These are phyloP conservation scores for Xylariaceae sp. DNA, from an alignment of 2,329 filamentous ascomycete genomes.

Conservation along the genomic window DNA sequence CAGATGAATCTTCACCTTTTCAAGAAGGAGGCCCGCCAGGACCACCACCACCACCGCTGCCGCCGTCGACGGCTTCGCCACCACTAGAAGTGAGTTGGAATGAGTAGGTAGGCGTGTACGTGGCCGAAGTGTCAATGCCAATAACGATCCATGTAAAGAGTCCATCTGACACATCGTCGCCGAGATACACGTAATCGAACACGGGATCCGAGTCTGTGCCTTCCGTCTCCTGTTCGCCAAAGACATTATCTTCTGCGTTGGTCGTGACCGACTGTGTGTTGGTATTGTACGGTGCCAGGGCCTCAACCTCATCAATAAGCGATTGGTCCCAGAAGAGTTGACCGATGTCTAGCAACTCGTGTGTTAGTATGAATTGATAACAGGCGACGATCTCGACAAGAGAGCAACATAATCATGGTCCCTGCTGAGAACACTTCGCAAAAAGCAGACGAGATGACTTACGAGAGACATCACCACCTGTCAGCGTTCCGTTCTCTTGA, in stretches of 20 bases:
- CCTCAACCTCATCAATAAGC: conserved; percentile 6
- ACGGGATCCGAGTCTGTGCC: conserved; percentile 3
- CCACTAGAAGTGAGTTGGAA: conserved; percentile 1
- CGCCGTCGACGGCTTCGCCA: not conserved
- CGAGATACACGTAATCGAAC: conserved; percentile 7
- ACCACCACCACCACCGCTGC: not conserved
- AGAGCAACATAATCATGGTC: no score
- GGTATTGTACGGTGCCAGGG: conserved; percentile 2
- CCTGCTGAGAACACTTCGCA: no score
- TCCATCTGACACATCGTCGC: conserved; percentile 5
- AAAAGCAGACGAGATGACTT: not conserved
- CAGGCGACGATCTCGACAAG: no score
- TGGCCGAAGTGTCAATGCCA: conserved; percentile 7
- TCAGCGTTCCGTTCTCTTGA: conserved; percentile 5
- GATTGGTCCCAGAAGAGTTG: conserved; percentile 10
- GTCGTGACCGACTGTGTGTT: conserved; percentile 6
- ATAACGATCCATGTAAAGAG: conserved; percentile 9
- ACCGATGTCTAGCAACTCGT: conserved; percentile 1
- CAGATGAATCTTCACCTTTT: not conserved
- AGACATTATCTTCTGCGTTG: conserved; percentile 9
- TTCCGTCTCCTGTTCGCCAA: not conserved
- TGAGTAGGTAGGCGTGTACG: conserved; percentile 7
- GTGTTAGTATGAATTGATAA: no score
- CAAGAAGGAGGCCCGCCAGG: not conserved
- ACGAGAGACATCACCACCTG: conserved; percentile 4